Evolutionary conservation across 2,329 filamentous ascomycete species (phyloP), one percentile per base, ranked within the genome.

Genomic region (Dactylellina leptospora): DNA sequence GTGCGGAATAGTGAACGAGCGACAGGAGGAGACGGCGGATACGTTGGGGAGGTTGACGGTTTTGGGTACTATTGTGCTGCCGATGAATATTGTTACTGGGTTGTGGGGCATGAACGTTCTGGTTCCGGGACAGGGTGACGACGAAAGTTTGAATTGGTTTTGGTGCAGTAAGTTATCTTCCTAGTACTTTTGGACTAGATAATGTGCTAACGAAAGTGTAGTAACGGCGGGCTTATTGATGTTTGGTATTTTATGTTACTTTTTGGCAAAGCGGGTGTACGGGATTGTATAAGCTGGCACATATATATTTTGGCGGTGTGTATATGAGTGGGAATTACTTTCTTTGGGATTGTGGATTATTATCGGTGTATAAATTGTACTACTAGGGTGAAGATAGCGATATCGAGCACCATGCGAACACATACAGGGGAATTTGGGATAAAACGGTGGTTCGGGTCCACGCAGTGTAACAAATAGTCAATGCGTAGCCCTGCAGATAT

Each of bases 11-110:
- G 69, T 73, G 69, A 73, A 73, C 25, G 69, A 64, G 28, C 54
- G 69, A n/a, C 69, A 73, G 40, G 69, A 73, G 33, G 60, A 62
- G 48, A 73, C 69, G 22, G 69, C 69, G 82, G 87, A 90, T 75
- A 90, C 93, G 4, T 86, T 99, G 10, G 93, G 92, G 82, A 96
- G 97, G 82, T 95, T 99, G 77, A 99, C 95, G 0, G 86, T 97
- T 70, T 84, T 97, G 74, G 95, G 92, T 0, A 96, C 93, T 2
- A 91, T 99, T 75, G 86, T 99, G n/a, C 93, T 99, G 68, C 95
- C 95, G 2, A 87, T 99, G 75, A 99, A 97, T 79, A 83, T 99
- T 75, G 88, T 97, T 74, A 96, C 91, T 70, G 83, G 90, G 81
- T 82, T 93, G 44, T 93, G 93, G 78, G 91, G 91, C 60, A 96